These are phyloP conservation scores for Cryphonectria japonica DNA, from an alignment of 2,329 filamentous ascomycete species.

Conservation along the genomic window DNA sequence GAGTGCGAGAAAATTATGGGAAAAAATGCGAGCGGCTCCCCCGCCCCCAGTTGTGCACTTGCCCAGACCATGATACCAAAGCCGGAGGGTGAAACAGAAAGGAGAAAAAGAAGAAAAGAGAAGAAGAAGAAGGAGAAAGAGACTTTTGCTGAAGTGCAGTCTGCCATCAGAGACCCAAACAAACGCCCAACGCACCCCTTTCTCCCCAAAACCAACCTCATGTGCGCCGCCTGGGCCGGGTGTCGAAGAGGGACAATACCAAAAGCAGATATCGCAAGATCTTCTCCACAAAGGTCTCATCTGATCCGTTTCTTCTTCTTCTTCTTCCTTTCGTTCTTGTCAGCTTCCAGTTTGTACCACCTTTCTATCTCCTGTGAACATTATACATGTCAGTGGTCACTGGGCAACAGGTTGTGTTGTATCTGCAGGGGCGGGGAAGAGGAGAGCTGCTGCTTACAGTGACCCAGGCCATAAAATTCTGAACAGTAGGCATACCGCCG, in stretches of 20 bases:
- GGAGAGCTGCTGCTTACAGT: conserved; percentile 10
- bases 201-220: not conserved
- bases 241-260: not conserved
- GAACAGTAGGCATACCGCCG: conserved; percentile 27
- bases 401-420: not conserved
- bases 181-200: not conserved
- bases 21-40: not conserved
- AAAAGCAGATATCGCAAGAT: not conserved
- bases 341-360: conserved; percentile 21
- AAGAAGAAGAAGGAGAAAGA: not conserved
- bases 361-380: conserved; percentile 25
- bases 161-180: not conserved
- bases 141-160: not conserved
- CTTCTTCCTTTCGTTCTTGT: conserved; percentile 22
- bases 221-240: not conserved
- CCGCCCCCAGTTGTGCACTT: not conserved
- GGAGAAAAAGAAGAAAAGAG: not conserved
- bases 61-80: not conserved
- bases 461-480: conserved; percentile 21
- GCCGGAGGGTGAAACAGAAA: not conserved
- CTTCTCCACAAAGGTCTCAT: not conserved
- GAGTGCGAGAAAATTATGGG: not conserved
- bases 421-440: not conserved
- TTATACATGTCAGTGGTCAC: not conserved
- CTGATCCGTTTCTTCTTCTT: conserved; percentile 27